Conservation (phyloP, 2,329 filamentous ascomycete species). For the Hypoxylon sp. region DNA sequence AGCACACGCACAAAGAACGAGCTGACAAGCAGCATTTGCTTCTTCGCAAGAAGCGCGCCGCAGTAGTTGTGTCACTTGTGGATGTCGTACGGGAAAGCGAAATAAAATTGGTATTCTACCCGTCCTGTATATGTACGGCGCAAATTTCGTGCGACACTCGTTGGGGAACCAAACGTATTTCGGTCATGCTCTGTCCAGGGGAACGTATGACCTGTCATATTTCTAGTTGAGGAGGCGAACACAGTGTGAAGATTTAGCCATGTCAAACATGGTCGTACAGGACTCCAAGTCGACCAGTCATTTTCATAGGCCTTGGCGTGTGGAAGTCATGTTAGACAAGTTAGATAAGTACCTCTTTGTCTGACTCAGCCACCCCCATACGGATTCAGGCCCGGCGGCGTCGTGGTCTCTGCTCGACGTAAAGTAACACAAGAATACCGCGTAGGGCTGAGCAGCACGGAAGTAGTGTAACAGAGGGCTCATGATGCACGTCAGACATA, state of each 20-base stretch:
- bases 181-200: conserved; percentile 12
- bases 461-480: conserved; percentile 38
- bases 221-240: conserved; percentile 23
- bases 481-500: conserved; percentile 37
- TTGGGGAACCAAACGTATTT: conserved; percentile 8
- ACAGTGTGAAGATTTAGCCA: conserved; percentile 28
- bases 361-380: conserved; percentile 31
- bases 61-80: conserved; percentile 28
- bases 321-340: conserved; percentile 2
- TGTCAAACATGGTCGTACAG: not conserved
- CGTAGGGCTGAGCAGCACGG: conserved; percentile 38
- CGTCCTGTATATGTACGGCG: conserved; percentile 20
- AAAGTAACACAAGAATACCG: conserved; percentile 30
- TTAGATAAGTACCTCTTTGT: conserved; percentile 18
- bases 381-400: conserved; percentile 22
- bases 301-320: conserved; percentile 9
- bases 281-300: conserved; percentile 26
- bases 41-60: conserved; percentile 36
- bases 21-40: conserved; percentile 18
- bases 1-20: not conserved
- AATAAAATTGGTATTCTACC: conserved; percentile 8
- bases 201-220: conserved; percentile 28
- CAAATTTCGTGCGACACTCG: conserved; percentile 21
- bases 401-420: conserved; percentile 16
- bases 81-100: conserved; percentile 17